Conservation (phyloP, 768 basidiomycete species). For the Nidula microcarpa region DNA sequence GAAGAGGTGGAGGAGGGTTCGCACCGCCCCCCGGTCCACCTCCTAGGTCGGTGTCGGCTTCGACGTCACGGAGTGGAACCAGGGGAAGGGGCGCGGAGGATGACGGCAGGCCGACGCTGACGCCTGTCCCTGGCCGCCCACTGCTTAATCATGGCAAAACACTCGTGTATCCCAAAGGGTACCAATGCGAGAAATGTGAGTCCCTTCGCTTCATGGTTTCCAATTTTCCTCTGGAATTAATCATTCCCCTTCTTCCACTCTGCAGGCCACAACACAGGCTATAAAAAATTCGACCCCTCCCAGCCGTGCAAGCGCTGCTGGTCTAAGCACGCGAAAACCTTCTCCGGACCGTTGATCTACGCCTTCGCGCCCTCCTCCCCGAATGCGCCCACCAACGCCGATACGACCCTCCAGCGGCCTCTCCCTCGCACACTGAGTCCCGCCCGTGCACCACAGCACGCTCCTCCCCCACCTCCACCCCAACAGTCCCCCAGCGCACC, state of each 20-base stretch:
- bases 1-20: conserved; percentile 2
- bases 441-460: not conserved
- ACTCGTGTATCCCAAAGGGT: conserved; percentile 66
- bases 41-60: conserved; percentile 9
- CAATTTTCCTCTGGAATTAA: conserved; percentile 1
- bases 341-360: conserved; percentile 57
- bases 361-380: conserved; percentile 22
- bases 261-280: conserved; percentile 71
- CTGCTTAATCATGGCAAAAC: conserved; percentile 57
- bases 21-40: conserved; percentile 22
- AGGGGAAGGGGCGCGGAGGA: conserved; percentile 20
- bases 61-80: not conserved
- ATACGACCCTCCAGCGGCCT: conserved; percentile 11
- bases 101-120: conserved; percentile 61
- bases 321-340: conserved; percentile 62
- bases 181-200: conserved; percentile 66
- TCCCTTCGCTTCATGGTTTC: not conserved
- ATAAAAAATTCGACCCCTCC: conserved; percentile 62
- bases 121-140: conserved; percentile 65
- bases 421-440: conserved; percentile 6
- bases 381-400: conserved; percentile 1
- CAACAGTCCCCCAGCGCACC: conserved; percentile 5
- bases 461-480: conserved; percentile 4
- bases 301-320: conserved; percentile 75
- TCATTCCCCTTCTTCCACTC: not conserved